phyloP scores from a whole-genome alignment of 208 protist species.

The Trypanosoma avium region DNA sequence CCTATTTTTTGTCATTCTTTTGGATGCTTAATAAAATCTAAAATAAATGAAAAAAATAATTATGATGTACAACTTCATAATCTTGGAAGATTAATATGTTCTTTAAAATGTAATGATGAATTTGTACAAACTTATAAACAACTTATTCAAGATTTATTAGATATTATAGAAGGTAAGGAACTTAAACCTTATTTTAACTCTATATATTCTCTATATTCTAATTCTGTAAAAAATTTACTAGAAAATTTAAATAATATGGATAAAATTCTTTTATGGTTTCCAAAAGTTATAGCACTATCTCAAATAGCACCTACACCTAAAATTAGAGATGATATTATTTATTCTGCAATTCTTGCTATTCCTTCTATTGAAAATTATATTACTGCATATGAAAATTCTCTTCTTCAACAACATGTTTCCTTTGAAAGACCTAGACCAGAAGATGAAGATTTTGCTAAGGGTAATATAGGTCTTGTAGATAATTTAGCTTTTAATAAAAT shows the following conservation, averaged over 20 bases:
- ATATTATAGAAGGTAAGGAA: slow-evolving; percentile 5
- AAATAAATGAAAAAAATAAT: not conserved
- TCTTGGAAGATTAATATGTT: slow-evolving; percentile 5
- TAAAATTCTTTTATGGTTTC: slow-evolving; percentile 11
- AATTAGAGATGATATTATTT: slow-evolving; percentile 15
- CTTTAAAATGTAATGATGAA: slow-evolving; percentile 7
- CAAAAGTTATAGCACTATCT: slow-evolving; percentile 15
- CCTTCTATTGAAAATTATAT: slow-evolving; percentile 23
- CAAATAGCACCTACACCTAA: slow-evolving; percentile 3
- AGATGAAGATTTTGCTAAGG: slow-evolving; percentile 2
- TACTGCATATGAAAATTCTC: slow-evolving; percentile 4
- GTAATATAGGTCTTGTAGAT: slow-evolving; percentile 18
- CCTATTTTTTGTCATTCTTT: slow-evolving; percentile 17
- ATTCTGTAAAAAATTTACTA: slow-evolving; percentile 2
- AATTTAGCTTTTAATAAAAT: slow-evolving; percentile 5
- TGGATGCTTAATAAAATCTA: slow-evolving; percentile 7
- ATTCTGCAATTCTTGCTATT: slow-evolving; percentile 14
- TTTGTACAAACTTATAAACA: not conserved
- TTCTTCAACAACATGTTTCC: slow-evolving; percentile 16
- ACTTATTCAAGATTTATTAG: slow-evolving; percentile 11
- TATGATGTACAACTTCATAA: not conserved
- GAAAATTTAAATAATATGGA: slow-evolving; percentile 7
- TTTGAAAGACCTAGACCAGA: not conserved
- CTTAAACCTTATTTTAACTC: not conserved
- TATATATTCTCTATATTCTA: not conserved